A percentile compares a stretch with the other conserved stretches of the same genome.
Evolutionary conservation across 306 rosid species (phyloP).

Genomic region (Vigna unguiculata): DNA sequence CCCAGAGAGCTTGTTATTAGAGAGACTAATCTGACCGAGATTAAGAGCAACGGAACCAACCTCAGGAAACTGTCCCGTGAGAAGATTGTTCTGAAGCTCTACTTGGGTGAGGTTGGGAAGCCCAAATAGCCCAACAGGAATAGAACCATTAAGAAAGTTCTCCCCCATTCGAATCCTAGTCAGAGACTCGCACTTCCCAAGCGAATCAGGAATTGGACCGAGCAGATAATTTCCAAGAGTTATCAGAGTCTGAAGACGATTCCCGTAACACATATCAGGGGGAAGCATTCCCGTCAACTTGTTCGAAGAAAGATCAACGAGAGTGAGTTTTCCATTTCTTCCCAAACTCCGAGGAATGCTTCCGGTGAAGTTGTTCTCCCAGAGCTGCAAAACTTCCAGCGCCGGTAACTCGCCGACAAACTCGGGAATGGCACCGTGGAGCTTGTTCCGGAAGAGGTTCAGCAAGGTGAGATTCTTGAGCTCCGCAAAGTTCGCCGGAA

Average conservation of each 20-base stretch:
- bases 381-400: constrained; percentile 82
- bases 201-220: no score
- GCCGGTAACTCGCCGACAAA: constrained; percentile 78
- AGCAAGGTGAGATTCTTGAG: constrained; percentile 80
- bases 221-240: no score
- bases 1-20: constrained; percentile 81
- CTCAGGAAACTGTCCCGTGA: constrained; percentile 75
- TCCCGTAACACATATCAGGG: constrained; percentile 75
- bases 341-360: constrained; percentile 79
- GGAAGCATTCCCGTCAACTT: constrained; percentile 83
- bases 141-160: no score
- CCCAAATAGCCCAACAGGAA: no score
- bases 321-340: constrained; percentile 72
- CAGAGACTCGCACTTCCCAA: no score
- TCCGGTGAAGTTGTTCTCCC: constrained; percentile 95
- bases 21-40: constrained; percentile 87
- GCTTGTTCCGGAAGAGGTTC: constrained; percentile 86
- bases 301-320: constrained; percentile 84
- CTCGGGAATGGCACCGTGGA: constrained; percentile 90
- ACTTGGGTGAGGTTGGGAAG: constrained; percentile 88
- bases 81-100: constrained; percentile 81
- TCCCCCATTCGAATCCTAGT: no score
- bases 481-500: constrained; percentile 66
- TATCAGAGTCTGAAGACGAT: no score
- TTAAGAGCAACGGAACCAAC: constrained; percentile 52